Percentiles rank a stretch among this genome's conserved stretches.
Evolutionary conservation across 148 eudicot species (phyloP).

Genomic region (Rhododendron williamsianum): DNA sequence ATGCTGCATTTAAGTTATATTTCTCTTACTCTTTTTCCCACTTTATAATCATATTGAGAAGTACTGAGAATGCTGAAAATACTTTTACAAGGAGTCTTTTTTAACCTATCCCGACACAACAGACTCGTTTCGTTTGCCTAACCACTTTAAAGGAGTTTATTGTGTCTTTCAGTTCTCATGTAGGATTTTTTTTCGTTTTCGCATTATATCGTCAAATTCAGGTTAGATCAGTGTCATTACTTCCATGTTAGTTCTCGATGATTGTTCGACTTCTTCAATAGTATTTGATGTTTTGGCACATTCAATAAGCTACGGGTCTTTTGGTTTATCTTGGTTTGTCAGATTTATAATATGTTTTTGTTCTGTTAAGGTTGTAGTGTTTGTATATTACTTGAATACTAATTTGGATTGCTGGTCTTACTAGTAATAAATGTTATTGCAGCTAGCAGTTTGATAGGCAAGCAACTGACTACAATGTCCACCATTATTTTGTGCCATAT

Average conservation of each 20-base stretch:
- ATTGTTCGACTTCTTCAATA: background rate
- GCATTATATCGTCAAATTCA: background rate
- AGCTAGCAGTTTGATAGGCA: slow-evolving; percentile 3
- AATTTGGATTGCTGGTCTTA: background rate
- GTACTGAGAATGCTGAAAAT: background rate
- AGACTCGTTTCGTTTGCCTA: background rate
- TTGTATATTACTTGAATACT: background rate
- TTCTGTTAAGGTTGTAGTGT: background rate
- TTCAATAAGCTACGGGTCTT: background rate
- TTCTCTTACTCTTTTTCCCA: background rate
- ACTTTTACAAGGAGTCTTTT: background rate
- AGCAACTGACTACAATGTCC: background rate
- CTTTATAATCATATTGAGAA: background rate
- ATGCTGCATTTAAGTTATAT: background rate
- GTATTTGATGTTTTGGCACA: background rate
- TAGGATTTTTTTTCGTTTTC: background rate
- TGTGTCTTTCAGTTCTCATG: background rate
- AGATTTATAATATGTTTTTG: background rate
- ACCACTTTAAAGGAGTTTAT: background rate
- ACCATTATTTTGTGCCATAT: background rate
- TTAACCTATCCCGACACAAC: background rate
- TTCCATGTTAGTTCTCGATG: background rate
- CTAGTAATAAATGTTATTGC: background rate
- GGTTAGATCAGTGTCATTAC: background rate
- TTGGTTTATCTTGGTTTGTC: background rate